Percentiles rank a stretch among this genome's conserved stretches.
Conservation (phyloP, 208 protist species). For the Acanthamoeba lenticulata region DNA sequence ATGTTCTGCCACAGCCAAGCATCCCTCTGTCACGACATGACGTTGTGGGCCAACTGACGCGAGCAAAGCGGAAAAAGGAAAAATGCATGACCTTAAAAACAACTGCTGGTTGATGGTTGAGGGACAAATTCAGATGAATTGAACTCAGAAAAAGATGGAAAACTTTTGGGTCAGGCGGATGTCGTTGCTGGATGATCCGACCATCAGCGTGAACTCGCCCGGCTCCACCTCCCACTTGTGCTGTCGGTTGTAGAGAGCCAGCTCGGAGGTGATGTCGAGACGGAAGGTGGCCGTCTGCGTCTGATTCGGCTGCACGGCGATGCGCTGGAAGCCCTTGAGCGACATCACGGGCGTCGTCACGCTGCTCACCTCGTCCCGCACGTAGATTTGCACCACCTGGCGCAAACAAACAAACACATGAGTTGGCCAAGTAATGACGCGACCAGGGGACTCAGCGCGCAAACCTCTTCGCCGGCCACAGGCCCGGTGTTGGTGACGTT, state of each 20-base stretch:
- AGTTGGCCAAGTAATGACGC: too few relatives aligned
- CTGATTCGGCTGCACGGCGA: neutral
- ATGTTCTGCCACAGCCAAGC: too few relatives aligned
- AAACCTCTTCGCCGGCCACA: neutral
- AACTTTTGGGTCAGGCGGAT: neutral
- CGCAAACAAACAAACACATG: neutral
- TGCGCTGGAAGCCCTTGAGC: conserved; percentile 25
- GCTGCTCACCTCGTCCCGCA: conserved; percentile 29
- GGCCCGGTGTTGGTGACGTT: neutral
- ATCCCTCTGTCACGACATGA: too few relatives aligned
- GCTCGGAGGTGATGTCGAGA: neutral
- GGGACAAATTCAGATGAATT: too few relatives aligned
- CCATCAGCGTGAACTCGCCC: neutral
- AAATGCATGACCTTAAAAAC: too few relatives aligned
- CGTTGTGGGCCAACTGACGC: too few relatives aligned
- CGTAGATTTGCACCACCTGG: neutral
- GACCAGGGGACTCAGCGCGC: too few relatives aligned
- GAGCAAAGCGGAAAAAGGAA: too few relatives aligned
- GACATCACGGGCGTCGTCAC: neutral
- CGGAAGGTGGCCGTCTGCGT: neutral
- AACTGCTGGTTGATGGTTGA: too few relatives aligned
- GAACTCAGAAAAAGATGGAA: neutral
- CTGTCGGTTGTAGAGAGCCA: neutral
- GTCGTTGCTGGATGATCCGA: neutral
- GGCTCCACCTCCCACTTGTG: neutral